Percentiles rank a stretch among this genome's conserved stretches.
Conservation (phyloP, 2,329 filamentous ascomycete species). For the Neonectria neomacrospora region DNA sequence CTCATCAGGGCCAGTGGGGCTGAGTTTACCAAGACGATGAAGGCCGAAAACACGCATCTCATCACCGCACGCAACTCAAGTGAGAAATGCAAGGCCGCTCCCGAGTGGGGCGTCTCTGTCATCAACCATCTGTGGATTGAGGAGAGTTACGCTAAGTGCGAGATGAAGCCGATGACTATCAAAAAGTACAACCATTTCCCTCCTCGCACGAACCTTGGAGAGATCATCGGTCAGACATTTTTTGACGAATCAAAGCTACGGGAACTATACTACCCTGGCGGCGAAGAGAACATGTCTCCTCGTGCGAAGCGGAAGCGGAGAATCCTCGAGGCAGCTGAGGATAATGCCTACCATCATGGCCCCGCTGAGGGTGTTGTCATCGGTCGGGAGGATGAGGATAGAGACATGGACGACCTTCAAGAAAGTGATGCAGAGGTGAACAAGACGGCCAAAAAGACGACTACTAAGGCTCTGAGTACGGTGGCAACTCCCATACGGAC, state of each 20-base stretch:
- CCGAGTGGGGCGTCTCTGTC: constrained; percentile 90
- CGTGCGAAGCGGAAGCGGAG: constrained; percentile 61
- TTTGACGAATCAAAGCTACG: constrained; percentile 73
- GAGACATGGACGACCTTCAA: constrained; percentile 57
- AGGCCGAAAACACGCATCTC: constrained; percentile 93
- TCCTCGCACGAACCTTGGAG: constrained; percentile 87
- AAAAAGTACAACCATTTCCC: constrained; percentile 88
- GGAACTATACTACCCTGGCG: constrained; percentile 76
- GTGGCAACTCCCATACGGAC: constrained; percentile 54
- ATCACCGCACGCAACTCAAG: constrained; percentile 90
- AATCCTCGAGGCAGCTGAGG: constrained; percentile 61
- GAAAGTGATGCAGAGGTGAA: constrained; percentile 52
- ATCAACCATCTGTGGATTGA: constrained; percentile 98
- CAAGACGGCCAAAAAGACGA: constrained; percentile 47
- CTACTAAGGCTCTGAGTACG: constrained; percentile 32
- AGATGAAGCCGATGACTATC: constrained; percentile 76
- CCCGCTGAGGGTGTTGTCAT: constrained; percentile 61
- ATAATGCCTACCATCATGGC: constrained; percentile 60
- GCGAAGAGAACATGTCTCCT: constrained; percentile 56
- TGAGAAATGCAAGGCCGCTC: constrained; percentile 92
- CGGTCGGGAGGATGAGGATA: constrained; percentile 52
- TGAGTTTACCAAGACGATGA: constrained; percentile 94
- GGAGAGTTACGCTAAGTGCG: constrained; percentile 93
- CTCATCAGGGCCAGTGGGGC: constrained; percentile 86
- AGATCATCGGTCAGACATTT: constrained; percentile 89